Evolutionary conservation across 1,139 yeast species (phyloP).

Genomic region (Geotrichum fermentans): DNA sequence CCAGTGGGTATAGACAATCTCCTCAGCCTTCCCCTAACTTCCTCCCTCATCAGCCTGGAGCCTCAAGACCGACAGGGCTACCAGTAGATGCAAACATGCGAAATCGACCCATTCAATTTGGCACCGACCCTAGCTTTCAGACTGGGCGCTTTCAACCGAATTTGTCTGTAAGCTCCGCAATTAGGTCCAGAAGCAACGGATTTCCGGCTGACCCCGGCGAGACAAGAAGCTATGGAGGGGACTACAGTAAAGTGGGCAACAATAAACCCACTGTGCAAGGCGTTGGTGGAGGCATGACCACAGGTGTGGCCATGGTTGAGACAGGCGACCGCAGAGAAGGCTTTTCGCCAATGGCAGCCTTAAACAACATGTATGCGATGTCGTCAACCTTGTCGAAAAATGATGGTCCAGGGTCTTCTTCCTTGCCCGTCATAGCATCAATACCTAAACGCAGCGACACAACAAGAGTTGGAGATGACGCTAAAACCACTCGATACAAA

Average conservation of each 20-base stretch:
- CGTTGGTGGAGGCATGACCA: not conserved
- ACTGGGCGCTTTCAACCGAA: conserved; percentile 15
- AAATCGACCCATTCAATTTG: conserved; percentile 14
- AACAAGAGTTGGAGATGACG: not conserved
- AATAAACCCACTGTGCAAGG: not conserved
- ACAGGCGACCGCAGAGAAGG: not conserved
- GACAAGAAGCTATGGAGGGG: not conserved
- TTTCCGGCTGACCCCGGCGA: not conserved
- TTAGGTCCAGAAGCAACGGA: no score
- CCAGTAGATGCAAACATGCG: not conserved
- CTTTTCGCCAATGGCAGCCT: not conserved
- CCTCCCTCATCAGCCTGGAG: not conserved
- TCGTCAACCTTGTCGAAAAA: not conserved
- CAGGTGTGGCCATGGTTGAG: not conserved
- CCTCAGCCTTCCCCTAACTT: not conserved
- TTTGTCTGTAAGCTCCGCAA: no score
- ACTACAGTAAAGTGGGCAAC: not conserved
- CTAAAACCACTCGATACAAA: not conserved
- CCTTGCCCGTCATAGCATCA: not conserved
- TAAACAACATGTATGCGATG: not conserved
- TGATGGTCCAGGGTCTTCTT: not conserved
- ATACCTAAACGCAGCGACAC: not conserved
- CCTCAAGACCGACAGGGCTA: not conserved
- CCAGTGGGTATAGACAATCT: no score
- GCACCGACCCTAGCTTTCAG: conserved; percentile 19